Conservation (phyloP, 2,329 filamentous ascomycete species). For the Nemania serpens region DNA sequence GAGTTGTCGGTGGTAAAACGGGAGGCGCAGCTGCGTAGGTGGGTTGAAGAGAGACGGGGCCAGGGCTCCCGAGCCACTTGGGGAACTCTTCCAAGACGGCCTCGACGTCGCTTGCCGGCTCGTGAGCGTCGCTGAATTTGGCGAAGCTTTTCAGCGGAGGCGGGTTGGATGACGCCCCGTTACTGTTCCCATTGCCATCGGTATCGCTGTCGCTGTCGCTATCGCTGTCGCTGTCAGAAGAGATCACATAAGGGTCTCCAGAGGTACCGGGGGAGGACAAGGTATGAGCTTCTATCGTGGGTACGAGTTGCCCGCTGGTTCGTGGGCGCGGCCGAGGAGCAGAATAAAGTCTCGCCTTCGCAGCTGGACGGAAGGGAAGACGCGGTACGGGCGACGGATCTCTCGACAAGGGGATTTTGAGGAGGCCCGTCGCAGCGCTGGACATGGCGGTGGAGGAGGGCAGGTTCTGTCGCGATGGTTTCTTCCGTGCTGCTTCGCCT, state of each 20-base stretch:
- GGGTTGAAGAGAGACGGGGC: neutral
- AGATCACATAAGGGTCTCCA: constrained; percentile 34
- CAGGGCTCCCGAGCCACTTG: constrained; percentile 5
- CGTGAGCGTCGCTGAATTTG: neutral
- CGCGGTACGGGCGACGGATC: neutral
- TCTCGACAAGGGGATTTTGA: neutral
- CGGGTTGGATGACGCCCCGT: neutral
- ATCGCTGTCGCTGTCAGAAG: constrained; percentile 33
- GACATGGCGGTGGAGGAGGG: neutral
- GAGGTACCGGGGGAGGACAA: constrained; percentile 8
- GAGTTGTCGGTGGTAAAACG: too few relatives aligned
- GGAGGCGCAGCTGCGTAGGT: neutral
- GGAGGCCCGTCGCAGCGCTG: neutral
- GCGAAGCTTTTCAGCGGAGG: constrained; percentile 2
- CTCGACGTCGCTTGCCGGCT: constrained; percentile 21
- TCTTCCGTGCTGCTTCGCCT: neutral
- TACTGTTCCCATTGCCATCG: neutral
- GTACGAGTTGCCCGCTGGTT: neutral
- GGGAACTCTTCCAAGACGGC: constrained; percentile 14
- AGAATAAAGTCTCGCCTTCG: constrained; percentile 6
- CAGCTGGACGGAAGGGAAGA: neutral
- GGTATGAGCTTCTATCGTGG: neutral
- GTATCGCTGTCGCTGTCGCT: neutral
- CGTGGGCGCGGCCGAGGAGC: neutral
- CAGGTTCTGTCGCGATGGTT: neutral